Conservation (phyloP, 805 yeast species). For the Lachancea sp. region DNA sequence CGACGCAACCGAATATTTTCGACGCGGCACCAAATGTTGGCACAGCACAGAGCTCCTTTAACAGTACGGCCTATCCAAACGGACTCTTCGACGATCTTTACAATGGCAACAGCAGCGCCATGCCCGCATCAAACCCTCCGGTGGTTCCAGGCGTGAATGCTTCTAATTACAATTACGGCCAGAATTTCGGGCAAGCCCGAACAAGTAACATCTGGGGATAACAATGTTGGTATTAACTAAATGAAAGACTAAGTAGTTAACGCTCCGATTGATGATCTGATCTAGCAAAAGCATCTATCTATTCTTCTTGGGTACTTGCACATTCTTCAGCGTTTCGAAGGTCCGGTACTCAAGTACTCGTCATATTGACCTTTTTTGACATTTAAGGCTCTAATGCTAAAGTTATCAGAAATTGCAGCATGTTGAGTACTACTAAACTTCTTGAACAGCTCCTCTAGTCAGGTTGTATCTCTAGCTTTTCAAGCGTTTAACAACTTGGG, state of each 20-base stretch:
- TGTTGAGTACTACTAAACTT: background rate
- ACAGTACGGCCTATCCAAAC: background rate
- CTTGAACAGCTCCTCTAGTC: background rate
- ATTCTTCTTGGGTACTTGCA: background rate
- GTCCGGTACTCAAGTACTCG: background rate
- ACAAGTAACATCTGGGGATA: constrained; percentile 19
- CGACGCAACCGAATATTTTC: background rate
- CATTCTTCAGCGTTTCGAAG: background rate
- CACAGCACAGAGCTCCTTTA: background rate
- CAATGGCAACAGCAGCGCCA: background rate
- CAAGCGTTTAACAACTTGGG: too few species aligned
- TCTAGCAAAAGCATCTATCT: background rate
- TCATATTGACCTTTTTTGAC: background rate
- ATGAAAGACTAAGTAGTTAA: background rate
- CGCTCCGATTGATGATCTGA: background rate
- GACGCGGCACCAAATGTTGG: background rate
- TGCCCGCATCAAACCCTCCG: background rate
- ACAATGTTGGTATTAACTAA: background rate
- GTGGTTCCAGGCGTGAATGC: constrained; percentile 1
- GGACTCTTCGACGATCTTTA: constrained; percentile 6
- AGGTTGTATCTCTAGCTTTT: background rate
- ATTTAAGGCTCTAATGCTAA: background rate
- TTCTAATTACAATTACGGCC: constrained; percentile 2
- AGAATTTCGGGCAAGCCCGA: constrained; percentile 4
- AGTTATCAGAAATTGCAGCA: background rate